Conservation (phyloP, 2,329 filamentous ascomycete species). For the Ceratocystis ficicola region DNA sequence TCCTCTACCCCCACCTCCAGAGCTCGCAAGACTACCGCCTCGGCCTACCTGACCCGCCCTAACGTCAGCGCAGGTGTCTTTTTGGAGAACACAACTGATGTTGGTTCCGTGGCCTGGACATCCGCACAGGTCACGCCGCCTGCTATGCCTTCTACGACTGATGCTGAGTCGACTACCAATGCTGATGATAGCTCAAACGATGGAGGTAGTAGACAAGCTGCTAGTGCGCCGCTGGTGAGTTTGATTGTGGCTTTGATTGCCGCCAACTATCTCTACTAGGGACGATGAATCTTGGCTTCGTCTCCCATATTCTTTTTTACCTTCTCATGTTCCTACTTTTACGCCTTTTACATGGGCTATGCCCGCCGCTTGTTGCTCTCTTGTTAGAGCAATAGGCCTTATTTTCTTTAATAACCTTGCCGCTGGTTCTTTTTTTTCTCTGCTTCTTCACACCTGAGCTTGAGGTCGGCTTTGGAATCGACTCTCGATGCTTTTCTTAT, state of each 20-base stretch:
- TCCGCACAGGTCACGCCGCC: constrained; percentile 13
- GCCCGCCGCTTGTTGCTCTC: background rate
- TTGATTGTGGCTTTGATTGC: constrained; percentile 45
- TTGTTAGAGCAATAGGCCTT: background rate
- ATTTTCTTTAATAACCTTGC: constrained; percentile 14
- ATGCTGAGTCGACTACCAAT: constrained; percentile 9
- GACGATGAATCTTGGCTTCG: background rate
- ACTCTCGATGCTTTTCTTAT: constrained; percentile 14
- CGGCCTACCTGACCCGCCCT: constrained; percentile 23
- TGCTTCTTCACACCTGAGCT: constrained; percentile 2
- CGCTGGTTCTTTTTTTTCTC: constrained; percentile 1
- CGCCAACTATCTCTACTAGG: constrained; percentile 38
- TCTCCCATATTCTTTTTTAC: constrained; percentile 19
- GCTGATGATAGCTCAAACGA: constrained; percentile 29
- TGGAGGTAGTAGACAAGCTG: constrained; percentile 35
- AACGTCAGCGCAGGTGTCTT: constrained; percentile 40
- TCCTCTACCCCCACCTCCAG: constrained; percentile 23
- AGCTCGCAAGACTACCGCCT: constrained; percentile 23
- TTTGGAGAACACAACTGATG: constrained; percentile 38
- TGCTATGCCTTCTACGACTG: background rate
- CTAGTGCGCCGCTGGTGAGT: constrained; percentile 41
- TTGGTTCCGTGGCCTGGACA: constrained; percentile 19
- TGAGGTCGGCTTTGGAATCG: constrained; percentile 24
- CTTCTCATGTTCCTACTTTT: constrained; percentile 17
- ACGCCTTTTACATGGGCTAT: background rate